A percentile compares a stretch with the other conserved stretches of the same genome.
phyloP scores from a whole-genome alignment of 441 rosid genomes.

The Gossypium schwendimanii region DNA sequence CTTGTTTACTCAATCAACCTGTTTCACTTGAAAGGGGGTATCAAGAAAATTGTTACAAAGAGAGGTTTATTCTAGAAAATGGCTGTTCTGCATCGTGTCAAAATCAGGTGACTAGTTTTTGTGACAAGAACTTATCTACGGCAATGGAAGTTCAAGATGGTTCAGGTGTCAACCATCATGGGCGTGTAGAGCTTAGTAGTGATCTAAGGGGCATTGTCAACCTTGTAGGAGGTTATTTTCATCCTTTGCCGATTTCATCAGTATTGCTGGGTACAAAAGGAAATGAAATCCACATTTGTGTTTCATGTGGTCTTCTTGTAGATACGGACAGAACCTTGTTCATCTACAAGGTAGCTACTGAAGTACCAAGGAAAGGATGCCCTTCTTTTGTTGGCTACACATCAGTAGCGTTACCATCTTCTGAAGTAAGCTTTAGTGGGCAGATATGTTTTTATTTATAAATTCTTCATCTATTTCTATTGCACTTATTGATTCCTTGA shows the following conservation, averaged over 20 bases:
- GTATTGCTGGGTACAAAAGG: conserved; percentile 44
- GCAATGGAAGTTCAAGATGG: conserved; percentile 26
- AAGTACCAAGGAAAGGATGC: conserved; percentile 46
- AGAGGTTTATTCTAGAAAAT: conserved; percentile 22
- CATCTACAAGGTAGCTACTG: conserved; percentile 51
- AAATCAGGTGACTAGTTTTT: conserved; percentile 20
- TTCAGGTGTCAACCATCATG: conserved; percentile 29
- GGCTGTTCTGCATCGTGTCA: conserved; percentile 21
- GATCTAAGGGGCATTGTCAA: conserved; percentile 40
- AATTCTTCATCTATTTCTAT: conserved; percentile 11
- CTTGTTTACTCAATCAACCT: conserved; percentile 25
- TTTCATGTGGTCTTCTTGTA: conserved; percentile 44
- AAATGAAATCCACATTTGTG: conserved; percentile 54
- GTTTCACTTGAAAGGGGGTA: conserved; percentile 22
- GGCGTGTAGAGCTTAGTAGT: conserved; percentile 31
- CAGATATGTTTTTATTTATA: conserved; percentile 29
- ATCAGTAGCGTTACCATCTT: conserved; percentile 37
- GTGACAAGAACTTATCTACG: conserved; percentile 17
- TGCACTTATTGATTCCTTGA: conserved; percentile 6
- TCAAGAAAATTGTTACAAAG: conserved; percentile 21
- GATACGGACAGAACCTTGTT: conserved; percentile 47
- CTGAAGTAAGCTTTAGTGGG: conserved; percentile 34
- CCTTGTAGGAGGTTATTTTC: conserved; percentile 73
- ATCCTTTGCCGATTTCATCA: conserved; percentile 53
- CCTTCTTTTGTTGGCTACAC: conserved; percentile 75